Percentiles rank a stretch among this genome's conserved stretches.
These are phyloP conservation scores for Cladophialophora immunda DNA, from an alignment of 2,329 filamentous ascomycete species.

Conservation along the genomic window DNA sequence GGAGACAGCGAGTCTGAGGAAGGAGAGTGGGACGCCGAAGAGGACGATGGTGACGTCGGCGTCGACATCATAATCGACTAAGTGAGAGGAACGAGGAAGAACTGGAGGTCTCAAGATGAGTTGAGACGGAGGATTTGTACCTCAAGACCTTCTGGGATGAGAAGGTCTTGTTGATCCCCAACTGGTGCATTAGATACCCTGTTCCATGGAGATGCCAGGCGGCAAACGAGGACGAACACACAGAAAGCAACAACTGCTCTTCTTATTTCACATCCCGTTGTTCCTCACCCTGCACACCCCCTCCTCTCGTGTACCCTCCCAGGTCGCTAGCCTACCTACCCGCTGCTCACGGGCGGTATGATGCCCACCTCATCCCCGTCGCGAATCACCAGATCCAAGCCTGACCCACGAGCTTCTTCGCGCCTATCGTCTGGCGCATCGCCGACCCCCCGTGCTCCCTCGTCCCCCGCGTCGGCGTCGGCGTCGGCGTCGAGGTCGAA, in stretches of 20 bases:
- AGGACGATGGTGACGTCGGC: neutral
- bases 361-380: slow-evolving; percentile 55
- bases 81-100: neutral
- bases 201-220: too few relatives aligned
- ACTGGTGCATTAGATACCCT: too few relatives aligned
- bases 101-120: neutral
- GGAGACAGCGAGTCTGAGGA: neutral
- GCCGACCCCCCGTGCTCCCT: neutral
- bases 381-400: slow-evolving; percentile 45
- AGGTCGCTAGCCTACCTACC: slow-evolving; percentile 41
- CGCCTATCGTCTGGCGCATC: neutral
- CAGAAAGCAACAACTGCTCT: too few relatives aligned
- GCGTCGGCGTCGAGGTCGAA: slow-evolving; percentile 34
- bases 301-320: too few relatives aligned
- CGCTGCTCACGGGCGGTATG: slow-evolving; percentile 59
- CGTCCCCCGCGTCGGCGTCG: neutral
- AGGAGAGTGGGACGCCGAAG: neutral
- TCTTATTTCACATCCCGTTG: too few relatives aligned
- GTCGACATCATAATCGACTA: neutral
- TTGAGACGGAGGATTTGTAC: neutral
- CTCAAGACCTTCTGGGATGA: neutral
- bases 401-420: too few relatives aligned
- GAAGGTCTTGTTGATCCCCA: too few relatives aligned
- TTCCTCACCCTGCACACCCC: too few relatives aligned
- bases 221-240: too few relatives aligned